Evolutionary conservation across 2,329 filamentous ascomycete genomes (phyloP).

Genomic region (Trichocomaceae sp.): DNA sequence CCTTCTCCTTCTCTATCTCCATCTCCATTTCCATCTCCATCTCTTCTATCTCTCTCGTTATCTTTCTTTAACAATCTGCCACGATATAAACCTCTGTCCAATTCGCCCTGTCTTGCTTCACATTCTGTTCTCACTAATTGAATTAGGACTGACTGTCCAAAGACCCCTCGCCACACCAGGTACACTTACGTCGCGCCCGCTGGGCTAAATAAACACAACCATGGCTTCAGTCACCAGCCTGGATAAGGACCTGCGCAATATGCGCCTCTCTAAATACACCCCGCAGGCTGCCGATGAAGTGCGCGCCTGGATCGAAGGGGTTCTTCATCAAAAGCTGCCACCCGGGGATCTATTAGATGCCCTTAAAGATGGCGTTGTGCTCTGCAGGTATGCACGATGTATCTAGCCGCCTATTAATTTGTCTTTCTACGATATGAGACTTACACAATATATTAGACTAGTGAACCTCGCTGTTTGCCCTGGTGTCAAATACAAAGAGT

Average conservation of each 20-base stretch:
- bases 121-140: neutral
- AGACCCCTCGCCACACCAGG: conserved; percentile 6
- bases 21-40: too few relatives aligned
- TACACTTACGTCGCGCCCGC: neutral
- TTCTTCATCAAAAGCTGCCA: conserved; percentile 66
- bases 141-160: neutral
- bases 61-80: neutral
- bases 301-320: conserved; percentile 75
- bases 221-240: conserved; percentile 94
- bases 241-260: conserved; percentile 88
- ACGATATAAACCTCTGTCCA: neutral
- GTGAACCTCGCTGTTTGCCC: conserved; percentile 73
- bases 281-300: conserved; percentile 82
- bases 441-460: conserved; percentile 51
- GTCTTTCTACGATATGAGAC: neutral
- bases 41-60: too few relatives aligned
- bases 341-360: conserved; percentile 72
- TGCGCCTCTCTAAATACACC: conserved; percentile 91
- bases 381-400: conserved; percentile 67
- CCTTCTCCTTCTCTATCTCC: conserved; percentile 6
- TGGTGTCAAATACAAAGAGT: conserved; percentile 82
- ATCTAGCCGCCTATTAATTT: conserved; percentile 19
- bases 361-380: conserved; percentile 81
- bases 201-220: conserved; percentile 13
- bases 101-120: neutral